Evolutionary conservation across 495 filamentous ascomycete genomes (phyloP).

Genomic region (Penicillium ucsense): DNA sequence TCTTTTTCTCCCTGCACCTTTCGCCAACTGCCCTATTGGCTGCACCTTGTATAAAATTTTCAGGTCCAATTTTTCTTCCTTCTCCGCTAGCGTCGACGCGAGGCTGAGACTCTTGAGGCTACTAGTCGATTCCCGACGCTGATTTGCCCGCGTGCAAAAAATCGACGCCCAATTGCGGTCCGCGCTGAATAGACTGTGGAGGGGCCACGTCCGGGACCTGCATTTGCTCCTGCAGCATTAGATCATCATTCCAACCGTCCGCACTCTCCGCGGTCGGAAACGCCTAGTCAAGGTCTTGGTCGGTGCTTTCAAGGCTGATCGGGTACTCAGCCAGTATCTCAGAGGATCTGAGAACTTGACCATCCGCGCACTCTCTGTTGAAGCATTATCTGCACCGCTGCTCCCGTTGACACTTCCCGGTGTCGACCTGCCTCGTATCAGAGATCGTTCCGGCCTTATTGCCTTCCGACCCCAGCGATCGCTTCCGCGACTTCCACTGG

Average conservation of each 20-base stretch:
- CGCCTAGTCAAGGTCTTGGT: not conserved
- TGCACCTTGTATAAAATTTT: not conserved
- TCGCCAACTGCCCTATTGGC: not conserved
- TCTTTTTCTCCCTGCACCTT: too few species aligned
- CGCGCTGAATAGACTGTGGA: constrained; percentile 2
- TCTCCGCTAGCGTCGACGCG: not conserved
- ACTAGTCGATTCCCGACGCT: constrained; percentile 3
- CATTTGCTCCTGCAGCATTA: constrained; percentile 1
- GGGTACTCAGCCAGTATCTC: not conserved
- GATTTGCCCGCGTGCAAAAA: constrained; percentile 11
- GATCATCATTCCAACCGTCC: not conserved
- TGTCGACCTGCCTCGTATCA: too few species aligned
- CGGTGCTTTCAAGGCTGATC: not conserved
- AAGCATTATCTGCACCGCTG: too few species aligned
- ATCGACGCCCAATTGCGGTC: constrained; percentile 15
- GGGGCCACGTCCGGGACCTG: not conserved
- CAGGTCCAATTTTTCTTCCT: constrained; percentile 3
- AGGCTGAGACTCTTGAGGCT: not conserved
- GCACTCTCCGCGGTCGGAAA: not conserved
- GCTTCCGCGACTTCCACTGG: too few species aligned
- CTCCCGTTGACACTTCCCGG: too few species aligned
- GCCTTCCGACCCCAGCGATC: too few species aligned
- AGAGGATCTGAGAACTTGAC: not conserved
- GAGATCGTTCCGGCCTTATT: too few species aligned
- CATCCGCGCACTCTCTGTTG: too few species aligned